Evolutionary conservation across 371 early-diverging fungal species (phyloP).

Genomic region (Mortierella sp.): DNA sequence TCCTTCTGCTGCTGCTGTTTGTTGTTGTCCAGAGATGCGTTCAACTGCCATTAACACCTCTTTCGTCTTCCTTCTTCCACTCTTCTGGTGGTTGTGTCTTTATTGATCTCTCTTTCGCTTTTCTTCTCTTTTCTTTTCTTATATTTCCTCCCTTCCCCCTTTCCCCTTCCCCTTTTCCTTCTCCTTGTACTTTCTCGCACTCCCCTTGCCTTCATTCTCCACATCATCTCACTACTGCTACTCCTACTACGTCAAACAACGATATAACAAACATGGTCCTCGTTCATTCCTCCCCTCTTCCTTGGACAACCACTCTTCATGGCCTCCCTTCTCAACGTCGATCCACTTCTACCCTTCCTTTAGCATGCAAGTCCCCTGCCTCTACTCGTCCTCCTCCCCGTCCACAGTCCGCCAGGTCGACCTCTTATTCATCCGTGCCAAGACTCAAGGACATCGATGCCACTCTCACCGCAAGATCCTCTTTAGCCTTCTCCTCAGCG

Average conservation of each 20-base stretch:
- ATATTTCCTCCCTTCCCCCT: neutral
- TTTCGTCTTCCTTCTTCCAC: neutral
- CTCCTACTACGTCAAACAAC: neutral
- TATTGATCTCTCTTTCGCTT: neutral
- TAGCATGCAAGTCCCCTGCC: constrained; percentile 2
- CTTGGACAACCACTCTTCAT: constrained; percentile 17
- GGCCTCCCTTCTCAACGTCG: neutral
- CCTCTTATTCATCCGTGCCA: neutral
- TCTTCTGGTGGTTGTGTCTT: neutral
- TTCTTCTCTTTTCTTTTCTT: neutral
- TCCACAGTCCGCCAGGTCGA: neutral
- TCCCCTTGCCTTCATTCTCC: neutral
- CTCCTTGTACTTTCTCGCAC: neutral
- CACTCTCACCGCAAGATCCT: constrained; percentile 13
- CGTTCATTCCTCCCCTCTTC: constrained; percentile 16
- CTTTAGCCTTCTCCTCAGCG: constrained; percentile 20
- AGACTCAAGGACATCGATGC: neutral
- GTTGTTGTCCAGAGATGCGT: neutral
- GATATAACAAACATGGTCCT: constrained; percentile 2
- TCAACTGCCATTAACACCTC: neutral
- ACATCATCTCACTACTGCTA: neutral
- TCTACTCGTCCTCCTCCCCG: neutral
- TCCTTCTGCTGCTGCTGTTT: too few relatives aligned
- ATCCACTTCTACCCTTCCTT: neutral
- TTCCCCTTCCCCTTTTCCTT: neutral